These are phyloP conservation scores for Dentipellis sp. DNA, from an alignment of 768 basidiomycete genomes.

Conservation along the genomic window DNA sequence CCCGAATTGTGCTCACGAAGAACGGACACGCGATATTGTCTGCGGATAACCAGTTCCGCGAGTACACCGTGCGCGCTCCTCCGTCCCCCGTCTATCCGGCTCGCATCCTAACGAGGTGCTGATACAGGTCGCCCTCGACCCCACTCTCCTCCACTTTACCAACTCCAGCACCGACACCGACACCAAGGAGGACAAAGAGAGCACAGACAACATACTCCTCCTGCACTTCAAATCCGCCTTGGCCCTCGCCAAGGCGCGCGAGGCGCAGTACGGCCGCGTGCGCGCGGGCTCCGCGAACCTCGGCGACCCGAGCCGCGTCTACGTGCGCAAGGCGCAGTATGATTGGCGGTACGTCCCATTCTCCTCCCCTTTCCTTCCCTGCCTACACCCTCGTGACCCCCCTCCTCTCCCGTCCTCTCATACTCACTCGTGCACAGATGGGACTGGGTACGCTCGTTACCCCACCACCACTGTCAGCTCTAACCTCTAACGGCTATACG, in stretches of 20 bases:
- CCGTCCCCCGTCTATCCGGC: constrained; percentile 45
- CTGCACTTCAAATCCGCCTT: neutral
- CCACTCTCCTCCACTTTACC: constrained; percentile 58
- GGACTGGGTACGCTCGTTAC: constrained; percentile 62
- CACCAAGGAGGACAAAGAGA: constrained; percentile 34
- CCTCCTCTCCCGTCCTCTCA: too few relatives aligned
- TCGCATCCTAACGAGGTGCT: constrained; percentile 42
- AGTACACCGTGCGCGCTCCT: constrained; percentile 38
- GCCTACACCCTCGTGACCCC: too few relatives aligned
- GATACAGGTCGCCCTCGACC: constrained; percentile 55
- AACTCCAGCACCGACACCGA: too few relatives aligned
- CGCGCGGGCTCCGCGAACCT: constrained; percentile 67
- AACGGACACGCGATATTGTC: neutral
- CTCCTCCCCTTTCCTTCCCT: constrained; percentile 1
- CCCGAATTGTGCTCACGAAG: constrained; percentile 26
- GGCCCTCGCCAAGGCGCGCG: constrained; percentile 59
- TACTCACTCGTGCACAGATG: constrained; percentile 66
- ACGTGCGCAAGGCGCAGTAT: constrained; percentile 91
- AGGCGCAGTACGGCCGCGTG: constrained; percentile 40
- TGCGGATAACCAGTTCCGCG: constrained; percentile 73
- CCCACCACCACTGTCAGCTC: neutral
- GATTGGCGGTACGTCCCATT: constrained; percentile 39
- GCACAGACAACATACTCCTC: neutral
- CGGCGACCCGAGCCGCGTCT: constrained; percentile 82
- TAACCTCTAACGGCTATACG: neutral